Conservation (phyloP, 257 asterid species). For the Gardenia jasminoides region DNA sequence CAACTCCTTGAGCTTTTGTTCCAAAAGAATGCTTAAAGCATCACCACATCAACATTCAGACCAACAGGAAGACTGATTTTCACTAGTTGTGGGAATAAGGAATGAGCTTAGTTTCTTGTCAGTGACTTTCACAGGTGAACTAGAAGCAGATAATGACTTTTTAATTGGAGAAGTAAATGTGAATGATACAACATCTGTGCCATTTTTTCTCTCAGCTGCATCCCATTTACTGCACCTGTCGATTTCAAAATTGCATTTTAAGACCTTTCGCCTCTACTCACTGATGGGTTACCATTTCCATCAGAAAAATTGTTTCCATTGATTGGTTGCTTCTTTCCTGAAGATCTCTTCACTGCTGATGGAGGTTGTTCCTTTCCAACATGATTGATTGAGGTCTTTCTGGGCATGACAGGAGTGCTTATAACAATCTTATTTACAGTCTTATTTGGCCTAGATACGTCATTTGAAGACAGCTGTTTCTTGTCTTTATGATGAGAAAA, state of each 20-base stretch:
- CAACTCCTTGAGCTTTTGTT: constrained; percentile 83
- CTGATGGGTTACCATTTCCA: constrained; percentile 31
- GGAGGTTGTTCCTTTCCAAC: constrained; percentile 58
- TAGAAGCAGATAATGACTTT: constrained; percentile 47
- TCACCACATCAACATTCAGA: constrained; percentile 53
- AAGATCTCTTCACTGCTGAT: constrained; percentile 38
- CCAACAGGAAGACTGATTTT: constrained; percentile 48
- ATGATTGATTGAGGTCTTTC: constrained; percentile 52
- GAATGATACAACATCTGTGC: constrained; percentile 85
- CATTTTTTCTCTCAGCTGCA: constrained; percentile 51
- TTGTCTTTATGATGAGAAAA: constrained; percentile 46
- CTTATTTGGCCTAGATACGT: constrained; percentile 41
- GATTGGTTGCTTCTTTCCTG: constrained; percentile 42
- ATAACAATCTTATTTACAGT: constrained; percentile 59
- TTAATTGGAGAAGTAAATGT: constrained; percentile 95
- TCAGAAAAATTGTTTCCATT: constrained; percentile 36
- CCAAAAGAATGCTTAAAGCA: constrained; percentile 85
- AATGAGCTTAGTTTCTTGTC: constrained; percentile 36
- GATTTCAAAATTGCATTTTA: constrained; percentile 47
- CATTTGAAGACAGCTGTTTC: constrained; percentile 42
- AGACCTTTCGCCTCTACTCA: constrained; percentile 45
- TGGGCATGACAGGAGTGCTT: constrained; percentile 45
- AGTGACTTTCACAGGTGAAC: constrained; percentile 34
- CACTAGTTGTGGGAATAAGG: constrained; percentile 34
- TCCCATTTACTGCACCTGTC: constrained; percentile 60